A percentile compares a stretch with the other conserved stretches of the same genome.
phyloP scores from a whole-genome alignment of 148 eudicot species.

The Polygonum aviculare region DNA sequence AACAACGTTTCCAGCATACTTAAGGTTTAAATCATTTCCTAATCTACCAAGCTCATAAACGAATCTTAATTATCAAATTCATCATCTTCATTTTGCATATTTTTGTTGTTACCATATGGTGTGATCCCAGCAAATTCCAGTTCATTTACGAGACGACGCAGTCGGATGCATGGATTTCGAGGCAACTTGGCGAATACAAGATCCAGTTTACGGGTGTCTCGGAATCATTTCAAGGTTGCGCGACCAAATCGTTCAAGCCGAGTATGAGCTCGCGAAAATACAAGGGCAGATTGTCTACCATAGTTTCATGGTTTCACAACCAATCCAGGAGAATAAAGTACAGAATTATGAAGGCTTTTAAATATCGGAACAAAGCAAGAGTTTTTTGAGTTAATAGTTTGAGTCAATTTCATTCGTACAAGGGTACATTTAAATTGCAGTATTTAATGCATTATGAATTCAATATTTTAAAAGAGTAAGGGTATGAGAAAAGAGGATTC shows the following conservation, averaged over 20 bases:
- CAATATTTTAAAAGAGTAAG: too few species aligned
- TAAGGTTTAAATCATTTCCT: not conserved
- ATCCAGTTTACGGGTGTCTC: not conserved
- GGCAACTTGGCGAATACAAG: not conserved
- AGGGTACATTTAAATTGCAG: too few species aligned
- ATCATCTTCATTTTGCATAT: too few species aligned
- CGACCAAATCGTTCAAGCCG: not conserved
- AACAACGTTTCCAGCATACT: conserved; percentile 2
- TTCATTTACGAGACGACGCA: not conserved
- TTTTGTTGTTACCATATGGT: not conserved
- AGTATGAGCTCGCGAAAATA: not conserved
- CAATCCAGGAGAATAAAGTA: too few species aligned
- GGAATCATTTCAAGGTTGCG: not conserved
- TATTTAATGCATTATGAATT: too few species aligned
- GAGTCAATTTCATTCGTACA: too few species aligned
- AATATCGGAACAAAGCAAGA: too few species aligned
- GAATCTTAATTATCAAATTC: not conserved
- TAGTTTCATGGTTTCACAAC: too few species aligned
- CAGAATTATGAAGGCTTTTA: too few species aligned
- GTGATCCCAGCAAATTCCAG: not conserved
- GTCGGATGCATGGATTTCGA: not conserved
- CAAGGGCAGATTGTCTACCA: not conserved
- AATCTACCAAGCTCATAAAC: not conserved
- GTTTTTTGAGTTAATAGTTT: too few species aligned
- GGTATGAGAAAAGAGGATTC: too few species aligned